Evolutionary conservation across 441 rosid genomes (phyloP), one percentile per base, ranked within the genome.

Genomic region (Bruguiera hainesii): DNA sequence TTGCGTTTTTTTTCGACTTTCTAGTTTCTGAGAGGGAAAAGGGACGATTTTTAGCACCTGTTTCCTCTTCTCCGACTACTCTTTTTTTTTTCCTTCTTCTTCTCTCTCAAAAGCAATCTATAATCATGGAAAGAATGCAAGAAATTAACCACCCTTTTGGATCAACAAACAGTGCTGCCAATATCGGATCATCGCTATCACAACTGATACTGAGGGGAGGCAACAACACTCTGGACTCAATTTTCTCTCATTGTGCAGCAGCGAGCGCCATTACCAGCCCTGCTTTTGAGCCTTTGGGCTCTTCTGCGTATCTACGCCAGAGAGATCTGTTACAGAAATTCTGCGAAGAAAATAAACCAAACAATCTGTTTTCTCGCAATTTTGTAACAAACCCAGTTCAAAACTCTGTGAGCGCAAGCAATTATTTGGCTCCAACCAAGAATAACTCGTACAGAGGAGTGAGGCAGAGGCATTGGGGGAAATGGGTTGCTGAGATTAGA

Each of bases 401-500:
- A 52, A 75, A 67, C 75, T 61, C 80, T 7, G 55, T 66, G 19
- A 42, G 76, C 8, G 61, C 70, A 39, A 68, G 29, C 70, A 64
- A 73, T 67, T 70, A 67, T 31, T 49, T 67, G 61, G 42, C 76
- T 61, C 86, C 82, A 11, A 50, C 53, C 19, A 91, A 74, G 85
- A 88, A 85, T 88, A 92, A 95, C 71, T 81, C 86, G 26, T 95
- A 92, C 90, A 83, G 98, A 70, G 99, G 98, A 64, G 94, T 95
- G 63, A 79, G 99, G 65, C 96, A 89, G 79, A 73, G 99, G 70
- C 91, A 90, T 77, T 91, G 98, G 99, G 99, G 99, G 1, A 95
- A 91, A 83, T 95, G 98, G 98, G 98, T 96, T 20, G 99, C 98
- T 37, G 99, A 95, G 72, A 91, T 95, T 53, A 74, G 98, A 56